phyloP scores from a whole-genome alignment of 768 basidiomycete genomes.

The Amanita brunnescens region DNA sequence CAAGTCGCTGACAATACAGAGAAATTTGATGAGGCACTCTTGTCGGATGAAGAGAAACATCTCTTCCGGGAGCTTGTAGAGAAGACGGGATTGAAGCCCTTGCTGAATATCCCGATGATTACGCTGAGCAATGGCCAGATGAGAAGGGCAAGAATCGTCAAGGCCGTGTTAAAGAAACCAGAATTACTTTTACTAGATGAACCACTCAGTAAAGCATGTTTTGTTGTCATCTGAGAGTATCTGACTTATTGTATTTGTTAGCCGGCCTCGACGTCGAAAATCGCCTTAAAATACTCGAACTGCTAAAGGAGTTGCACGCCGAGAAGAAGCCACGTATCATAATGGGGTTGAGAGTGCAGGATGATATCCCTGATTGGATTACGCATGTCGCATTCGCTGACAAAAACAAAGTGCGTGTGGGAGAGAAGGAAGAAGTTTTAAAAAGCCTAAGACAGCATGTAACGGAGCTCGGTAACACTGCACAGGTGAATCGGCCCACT shows the following conservation, averaged over 20 bases:
- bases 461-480: not conserved
- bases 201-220: slow-evolving; percentile 79
- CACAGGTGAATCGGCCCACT: not conserved
- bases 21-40: slow-evolving; percentile 14
- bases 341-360: slow-evolving; percentile 54
- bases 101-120: slow-evolving; percentile 79
- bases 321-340: slow-evolving; percentile 48
- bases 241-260: slow-evolving; percentile 21
- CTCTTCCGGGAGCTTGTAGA: slow-evolving; percentile 47
- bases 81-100: slow-evolving; percentile 43
- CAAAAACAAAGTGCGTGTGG: slow-evolving; percentile 40
- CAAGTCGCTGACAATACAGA: slow-evolving; percentile 1
- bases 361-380: slow-evolving; percentile 64
- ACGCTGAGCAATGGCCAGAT: slow-evolving; percentile 92
- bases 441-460: not conserved
- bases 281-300: slow-evolving; percentile 43
- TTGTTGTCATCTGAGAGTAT: too few relatives aligned
- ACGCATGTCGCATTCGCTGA: slow-evolving; percentile 55
- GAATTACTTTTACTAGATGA: slow-evolving; percentile 84
- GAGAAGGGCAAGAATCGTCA: slow-evolving; percentile 72
- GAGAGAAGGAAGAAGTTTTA: slow-evolving; percentile 32
- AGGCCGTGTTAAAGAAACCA: slow-evolving; percentile 63
- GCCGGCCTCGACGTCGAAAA: slow-evolving; percentile 70
- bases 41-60: slow-evolving; percentile 19
- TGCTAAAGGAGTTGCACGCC: slow-evolving; percentile 47